phyloP scores from a whole-genome alignment of 1,284 basidiomycete species.

The Ceratobasidium theobromae region DNA sequence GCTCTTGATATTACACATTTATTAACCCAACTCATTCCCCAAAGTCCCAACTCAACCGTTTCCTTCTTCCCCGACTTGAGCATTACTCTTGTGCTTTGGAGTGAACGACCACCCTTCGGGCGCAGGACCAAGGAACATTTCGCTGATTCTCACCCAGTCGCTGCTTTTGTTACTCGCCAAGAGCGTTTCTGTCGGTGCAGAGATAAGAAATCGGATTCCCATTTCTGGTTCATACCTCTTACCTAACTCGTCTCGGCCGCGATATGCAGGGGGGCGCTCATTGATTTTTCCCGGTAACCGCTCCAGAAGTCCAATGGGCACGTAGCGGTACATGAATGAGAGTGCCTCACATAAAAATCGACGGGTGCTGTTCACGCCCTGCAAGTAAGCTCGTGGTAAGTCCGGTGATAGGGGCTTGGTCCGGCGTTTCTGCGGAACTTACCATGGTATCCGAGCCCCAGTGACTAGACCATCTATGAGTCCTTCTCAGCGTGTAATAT shows the following conservation, averaged over 20 bases:
- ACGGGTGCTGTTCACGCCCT: conserved; percentile 88
- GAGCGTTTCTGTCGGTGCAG: conserved; percentile 63
- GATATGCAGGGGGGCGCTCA: conserved; percentile 84
- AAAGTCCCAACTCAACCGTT: conserved; percentile 43
- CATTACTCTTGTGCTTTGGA: conserved; percentile 75
- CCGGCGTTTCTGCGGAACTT: conserved; percentile 2
- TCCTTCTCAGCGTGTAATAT: not conserved
- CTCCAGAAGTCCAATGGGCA: conserved; percentile 93
- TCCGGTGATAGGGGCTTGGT: not conserved
- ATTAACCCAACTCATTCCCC: not conserved
- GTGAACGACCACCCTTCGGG: conserved; percentile 68
- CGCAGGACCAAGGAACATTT: conserved; percentile 85
- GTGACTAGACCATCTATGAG: conserved; percentile 51
- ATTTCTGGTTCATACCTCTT: conserved; percentile 38
- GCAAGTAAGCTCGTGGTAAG: conserved; percentile 17
- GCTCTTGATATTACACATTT: not conserved
- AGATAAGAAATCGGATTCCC: not conserved
- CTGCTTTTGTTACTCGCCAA: conserved; percentile 76
- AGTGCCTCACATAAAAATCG: conserved; percentile 94
- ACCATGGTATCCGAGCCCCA: conserved; percentile 85
- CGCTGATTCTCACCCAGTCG: conserved; percentile 96
- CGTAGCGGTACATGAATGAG: conserved; percentile 92
- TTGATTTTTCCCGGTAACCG: conserved; percentile 80
- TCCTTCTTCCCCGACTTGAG: conserved; percentile 58
- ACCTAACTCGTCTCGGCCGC: conserved; percentile 85